Evolutionary conservation across 768 basidiomycete genomes (phyloP).

Genomic region (Psilocybe subaeruginosa): DNA sequence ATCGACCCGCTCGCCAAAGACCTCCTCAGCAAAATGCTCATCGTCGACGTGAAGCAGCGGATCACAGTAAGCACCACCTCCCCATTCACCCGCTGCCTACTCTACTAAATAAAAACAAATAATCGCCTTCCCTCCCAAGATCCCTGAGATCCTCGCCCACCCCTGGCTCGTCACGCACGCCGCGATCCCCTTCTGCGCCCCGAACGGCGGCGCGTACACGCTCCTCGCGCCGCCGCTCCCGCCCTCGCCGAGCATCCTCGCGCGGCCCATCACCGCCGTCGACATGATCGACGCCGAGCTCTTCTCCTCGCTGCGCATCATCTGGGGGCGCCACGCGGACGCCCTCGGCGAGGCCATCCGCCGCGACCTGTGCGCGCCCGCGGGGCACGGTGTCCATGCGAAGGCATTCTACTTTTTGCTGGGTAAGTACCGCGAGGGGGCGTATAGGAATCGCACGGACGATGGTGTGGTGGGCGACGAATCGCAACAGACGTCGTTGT

Average conservation of each 20-base stretch:
- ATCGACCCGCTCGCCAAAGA: constrained; percentile 86
- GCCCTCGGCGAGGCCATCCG: constrained; percentile 53
- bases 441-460: constrained; percentile 46
- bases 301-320: constrained; percentile 75
- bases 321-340: constrained; percentile 81
- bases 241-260: constrained; percentile 70
- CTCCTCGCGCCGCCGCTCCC: constrained; percentile 43
- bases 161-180: constrained; percentile 73
- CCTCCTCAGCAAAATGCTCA: constrained; percentile 84
- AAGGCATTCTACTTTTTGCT: constrained; percentile 92
- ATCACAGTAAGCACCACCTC: constrained; percentile 67
- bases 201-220: constrained; percentile 30
- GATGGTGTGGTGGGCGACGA: constrained; percentile 34
- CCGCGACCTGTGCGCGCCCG: constrained; percentile 68
- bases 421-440: constrained; percentile 70
- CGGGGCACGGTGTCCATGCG: constrained; percentile 71
- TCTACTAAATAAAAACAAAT: not conserved
- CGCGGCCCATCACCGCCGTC: constrained; percentile 68
- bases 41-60: constrained; percentile 78
- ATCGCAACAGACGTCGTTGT: constrained; percentile 12
- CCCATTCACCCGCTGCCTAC: not conserved
- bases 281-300: constrained; percentile 77
- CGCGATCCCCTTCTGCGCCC: constrained; percentile 44
- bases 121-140: constrained; percentile 45
- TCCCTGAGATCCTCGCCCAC: constrained; percentile 83